Evolutionary conservation across 1,139 yeast genomes (phyloP), one percentile per base, ranked within the genome.

Genomic region (Blastobotrys proliferans): DNA sequence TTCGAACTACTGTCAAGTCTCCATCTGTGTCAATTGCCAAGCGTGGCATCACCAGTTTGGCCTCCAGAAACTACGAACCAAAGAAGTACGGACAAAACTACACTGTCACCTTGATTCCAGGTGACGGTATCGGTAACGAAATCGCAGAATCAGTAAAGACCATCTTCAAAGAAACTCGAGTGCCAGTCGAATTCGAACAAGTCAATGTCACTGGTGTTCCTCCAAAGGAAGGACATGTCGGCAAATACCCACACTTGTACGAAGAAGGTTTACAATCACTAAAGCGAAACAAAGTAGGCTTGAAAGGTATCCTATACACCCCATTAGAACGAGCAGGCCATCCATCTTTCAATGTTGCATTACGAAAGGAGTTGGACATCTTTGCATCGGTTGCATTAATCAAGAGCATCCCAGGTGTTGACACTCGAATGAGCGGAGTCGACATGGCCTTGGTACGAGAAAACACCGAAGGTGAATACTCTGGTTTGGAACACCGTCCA

Each of bases 391-490:
- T 92, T 56, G 94, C 94, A 21, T 75, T 90, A 61, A 87, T 88
- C 74, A 90, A 92, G 75, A 85, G 85, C 70, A 81, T 92, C 51
- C 95, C 95, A 51, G 97, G 98, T 68, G 95, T 88, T 56, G 76
- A 85, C 69, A 83, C 95, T 52, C 85, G 92, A 67, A 78, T 87
- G 65, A 76, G 81, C 51, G 88, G 85, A 54, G 85, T 90, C 54
- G 97, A 90, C 72, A 79, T 90, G 66, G 97, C 90, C 38, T 76
- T 92, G 54, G 94, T 92, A 62, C 87, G 98, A 76, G 98, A 92
- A 73, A 92, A 92, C 78, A 79, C 88, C 43, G 97, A 92, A 73
- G 97, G 97, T 74, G 98, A 92, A 72, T 92, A 88, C 75, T 88
- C 97, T 46, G 98, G 98, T 60, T 77, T 92, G 63, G 98, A 92